These are phyloP conservation scores for Thelonectria rubi DNA, from an alignment of 2,329 filamentous ascomycete genomes.

Conservation along the genomic window DNA sequence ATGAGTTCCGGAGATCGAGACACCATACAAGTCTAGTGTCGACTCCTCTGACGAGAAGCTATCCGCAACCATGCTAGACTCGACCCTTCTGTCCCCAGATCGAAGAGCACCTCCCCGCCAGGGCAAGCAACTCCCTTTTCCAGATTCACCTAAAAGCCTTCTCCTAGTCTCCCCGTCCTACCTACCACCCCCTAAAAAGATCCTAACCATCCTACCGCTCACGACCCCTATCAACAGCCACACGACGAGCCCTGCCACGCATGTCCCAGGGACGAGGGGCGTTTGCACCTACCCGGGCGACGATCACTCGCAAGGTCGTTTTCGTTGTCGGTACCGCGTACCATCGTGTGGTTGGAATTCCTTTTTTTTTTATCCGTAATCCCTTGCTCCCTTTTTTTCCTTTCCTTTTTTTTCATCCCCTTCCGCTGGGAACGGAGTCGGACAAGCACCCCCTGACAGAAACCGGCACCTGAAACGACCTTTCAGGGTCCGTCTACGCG, in stretches of 20 bases:
- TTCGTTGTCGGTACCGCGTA: conserved; percentile 33
- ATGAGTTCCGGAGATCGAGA: too few relatives aligned
- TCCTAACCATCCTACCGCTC: conserved; percentile 1
- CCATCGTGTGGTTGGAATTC: conserved; percentile 28
- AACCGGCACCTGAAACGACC: conserved; percentile 42
- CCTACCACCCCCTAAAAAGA: background rate
- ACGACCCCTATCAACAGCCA: conserved; percentile 4
- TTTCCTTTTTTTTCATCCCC: background rate
- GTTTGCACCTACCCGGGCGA: conserved; percentile 32
- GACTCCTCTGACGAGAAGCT: background rate
- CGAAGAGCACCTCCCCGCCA: conserved; percentile 7
- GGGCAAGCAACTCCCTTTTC: conserved; percentile 9
- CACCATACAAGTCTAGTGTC: background rate
- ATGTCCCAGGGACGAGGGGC: conserved; percentile 10
- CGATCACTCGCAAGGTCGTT: conserved; percentile 33
- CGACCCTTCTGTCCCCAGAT: background rate
- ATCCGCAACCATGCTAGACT: conserved; percentile 15
- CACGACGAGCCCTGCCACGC: conserved; percentile 16
- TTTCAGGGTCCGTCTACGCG: conserved; percentile 29
- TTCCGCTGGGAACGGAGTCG: conserved; percentile 20
- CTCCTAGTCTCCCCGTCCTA: too few relatives aligned
- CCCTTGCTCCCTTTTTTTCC: too few relatives aligned
- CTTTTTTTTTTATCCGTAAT: too few relatives aligned
- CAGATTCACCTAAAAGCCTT: background rate
- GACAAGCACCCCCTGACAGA: conserved; percentile 22